These are phyloP conservation scores for Marchantia polymorpha DNA, from an alignment of 225 moss, liverwort and hornwort species.

Conservation along the genomic window DNA sequence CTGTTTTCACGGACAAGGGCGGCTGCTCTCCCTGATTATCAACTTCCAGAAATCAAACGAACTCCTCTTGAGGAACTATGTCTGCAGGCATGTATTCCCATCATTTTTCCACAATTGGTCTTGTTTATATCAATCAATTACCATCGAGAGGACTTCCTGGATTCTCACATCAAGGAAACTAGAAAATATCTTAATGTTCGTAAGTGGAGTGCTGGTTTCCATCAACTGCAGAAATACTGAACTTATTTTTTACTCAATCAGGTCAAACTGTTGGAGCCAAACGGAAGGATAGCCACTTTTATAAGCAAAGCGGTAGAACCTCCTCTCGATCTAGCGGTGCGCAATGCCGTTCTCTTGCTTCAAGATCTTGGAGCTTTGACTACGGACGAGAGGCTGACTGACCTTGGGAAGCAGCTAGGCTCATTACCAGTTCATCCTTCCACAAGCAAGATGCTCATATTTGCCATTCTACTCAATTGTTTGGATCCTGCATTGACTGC, in stretches of 20 bases:
- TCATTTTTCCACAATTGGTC: background rate
- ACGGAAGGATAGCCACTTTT: constrained; percentile 52
- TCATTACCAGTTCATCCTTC: constrained; percentile 94
- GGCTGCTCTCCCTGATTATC: constrained; percentile 83
- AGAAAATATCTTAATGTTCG: background rate
- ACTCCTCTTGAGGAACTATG: constrained; percentile 96
- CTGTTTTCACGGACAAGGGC: constrained; percentile 84
- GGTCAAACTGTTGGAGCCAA: constrained; percentile 46
- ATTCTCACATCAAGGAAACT: background rate
- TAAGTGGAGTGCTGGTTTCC: background rate
- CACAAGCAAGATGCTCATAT: constrained; percentile 95
- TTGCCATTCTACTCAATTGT: constrained; percentile 88
- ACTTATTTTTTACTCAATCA: constrained; percentile 18
- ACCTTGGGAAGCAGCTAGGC: constrained; percentile 90
- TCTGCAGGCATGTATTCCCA: constrained; percentile 52
- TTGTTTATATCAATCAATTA: background rate
- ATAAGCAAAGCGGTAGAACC: constrained; percentile 86
- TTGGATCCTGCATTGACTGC: constrained; percentile 90
- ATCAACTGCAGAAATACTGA: background rate
- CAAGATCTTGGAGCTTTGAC: constrained; percentile 97
- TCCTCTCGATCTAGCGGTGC: constrained; percentile 76
- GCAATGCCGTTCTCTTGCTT: constrained; percentile 71
- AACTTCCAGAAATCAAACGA: constrained; percentile 96
- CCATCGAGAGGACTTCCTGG: background rate
- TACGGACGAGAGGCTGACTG: constrained; percentile 80